Percentiles rank a stretch among this genome's conserved stretches.
Evolutionary conservation across 2,329 filamentous ascomycete species (phyloP).

Genomic region (Thyridium curvatum): DNA sequence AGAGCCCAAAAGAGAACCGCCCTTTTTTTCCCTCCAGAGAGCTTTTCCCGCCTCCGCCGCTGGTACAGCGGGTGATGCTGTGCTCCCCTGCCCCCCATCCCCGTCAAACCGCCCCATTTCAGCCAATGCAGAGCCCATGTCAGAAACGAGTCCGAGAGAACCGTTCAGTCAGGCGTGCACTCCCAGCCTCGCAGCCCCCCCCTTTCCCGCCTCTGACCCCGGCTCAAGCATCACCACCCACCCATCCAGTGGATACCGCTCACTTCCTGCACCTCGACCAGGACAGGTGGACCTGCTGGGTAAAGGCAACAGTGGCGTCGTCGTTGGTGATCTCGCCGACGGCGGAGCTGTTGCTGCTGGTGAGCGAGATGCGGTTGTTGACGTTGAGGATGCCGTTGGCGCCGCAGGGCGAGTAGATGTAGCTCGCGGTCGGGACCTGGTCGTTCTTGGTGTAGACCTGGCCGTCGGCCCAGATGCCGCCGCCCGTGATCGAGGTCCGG

Average conservation of each 20-base stretch:
- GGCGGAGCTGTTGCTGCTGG: constrained; percentile 26
- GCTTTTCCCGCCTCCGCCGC: background rate
- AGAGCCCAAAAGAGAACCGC: background rate
- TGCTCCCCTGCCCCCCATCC: background rate
- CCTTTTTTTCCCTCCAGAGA: background rate
- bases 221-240: background rate
- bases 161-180: no score
- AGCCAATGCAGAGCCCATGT: background rate
- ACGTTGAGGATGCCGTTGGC: constrained; percentile 39
- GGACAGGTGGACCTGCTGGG: constrained; percentile 34
- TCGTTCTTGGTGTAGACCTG: constrained; percentile 42
- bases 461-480: constrained; percentile 31
- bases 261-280: constrained; percentile 24
- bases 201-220: background rate
- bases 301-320: constrained; percentile 36
- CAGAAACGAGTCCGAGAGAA: no score
- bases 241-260: background rate
- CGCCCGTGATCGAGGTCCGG: constrained; percentile 33
- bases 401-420: constrained; percentile 39
- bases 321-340: constrained; percentile 35
- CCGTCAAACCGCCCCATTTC: background rate
- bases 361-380: constrained; percentile 38
- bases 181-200: background rate
- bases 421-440: constrained; percentile 33
- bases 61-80: background rate